These are phyloP conservation scores for Nepenthes alata DNA, from an alignment of 179 eudicot species.

Conservation along the genomic window DNA sequence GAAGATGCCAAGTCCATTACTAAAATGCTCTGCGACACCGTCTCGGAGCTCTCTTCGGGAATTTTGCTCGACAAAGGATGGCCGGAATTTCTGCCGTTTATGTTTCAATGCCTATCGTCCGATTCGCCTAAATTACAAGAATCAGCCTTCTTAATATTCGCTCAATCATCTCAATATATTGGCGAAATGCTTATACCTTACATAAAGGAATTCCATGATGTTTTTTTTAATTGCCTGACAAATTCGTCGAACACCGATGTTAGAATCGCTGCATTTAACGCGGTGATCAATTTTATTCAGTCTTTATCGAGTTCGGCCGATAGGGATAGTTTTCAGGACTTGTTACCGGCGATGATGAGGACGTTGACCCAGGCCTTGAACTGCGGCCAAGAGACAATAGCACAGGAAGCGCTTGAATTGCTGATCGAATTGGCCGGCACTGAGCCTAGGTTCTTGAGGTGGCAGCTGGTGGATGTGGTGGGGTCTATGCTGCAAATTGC, in stretches of 20 bases:
- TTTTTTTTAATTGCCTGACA: conserved; percentile 45
- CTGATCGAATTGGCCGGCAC: conserved; percentile 86
- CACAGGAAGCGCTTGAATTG: conserved; percentile 85
- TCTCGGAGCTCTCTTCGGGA: conserved; percentile 73
- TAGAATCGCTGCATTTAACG: conserved; percentile 65
- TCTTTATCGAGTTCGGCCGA: conserved; percentile 49
- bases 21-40: conserved; percentile 69
- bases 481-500: conserved; percentile 91
- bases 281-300: conserved; percentile 74
- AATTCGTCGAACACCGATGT: conserved; percentile 43
- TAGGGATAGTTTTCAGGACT: conserved; percentile 81
- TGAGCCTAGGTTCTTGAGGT: conserved; percentile 76
- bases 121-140: conserved; percentile 54
- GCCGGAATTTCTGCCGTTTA: conserved; percentile 79
- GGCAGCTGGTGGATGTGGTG: conserved; percentile 82
- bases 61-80: conserved; percentile 64
- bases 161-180: conserved; percentile 68
- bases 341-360: conserved; percentile 80
- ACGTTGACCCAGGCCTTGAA: conserved; percentile 82
- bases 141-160: conserved; percentile 64
- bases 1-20: conserved; percentile 53
- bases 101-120: conserved; percentile 78
- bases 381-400: conserved; percentile 69
- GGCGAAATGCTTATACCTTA: conserved; percentile 51
- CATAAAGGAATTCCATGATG: conserved; percentile 50